Conservation (phyloP, 2,329 filamentous ascomycete species). For the Rhexocercosporidium sp. region DNA sequence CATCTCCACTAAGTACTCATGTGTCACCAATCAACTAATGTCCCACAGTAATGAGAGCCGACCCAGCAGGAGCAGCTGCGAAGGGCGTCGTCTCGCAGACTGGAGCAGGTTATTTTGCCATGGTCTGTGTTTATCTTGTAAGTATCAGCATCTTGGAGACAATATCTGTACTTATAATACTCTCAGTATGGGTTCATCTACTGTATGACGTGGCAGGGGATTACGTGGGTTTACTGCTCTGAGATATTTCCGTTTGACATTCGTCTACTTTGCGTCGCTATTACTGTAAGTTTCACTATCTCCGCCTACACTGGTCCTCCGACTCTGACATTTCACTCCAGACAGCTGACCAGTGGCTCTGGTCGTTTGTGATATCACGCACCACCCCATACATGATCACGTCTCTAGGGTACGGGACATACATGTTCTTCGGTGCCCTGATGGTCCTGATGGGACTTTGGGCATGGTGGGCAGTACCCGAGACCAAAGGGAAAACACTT, state of each 20-base stretch:
- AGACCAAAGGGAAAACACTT: slow-evolving; percentile 51
- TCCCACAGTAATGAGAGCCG: slow-evolving; percentile 3
- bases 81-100: slow-evolving; percentile 41
- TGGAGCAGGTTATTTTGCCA: slow-evolving; percentile 21
- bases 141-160: not conserved
- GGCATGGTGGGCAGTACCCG: slow-evolving; percentile 50
- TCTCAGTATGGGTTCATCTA: slow-evolving; percentile 46
- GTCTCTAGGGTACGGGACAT: slow-evolving; percentile 47
- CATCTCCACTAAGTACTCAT: not conserved
- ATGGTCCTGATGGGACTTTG: slow-evolving; percentile 47
- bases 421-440: slow-evolving; percentile 51
- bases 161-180: not conserved
- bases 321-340: slow-evolving; percentile 16
- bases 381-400: slow-evolving; percentile 46
- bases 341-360: slow-evolving; percentile 35
- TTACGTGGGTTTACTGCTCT: slow-evolving; percentile 47
- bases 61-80: slow-evolving; percentile 43
- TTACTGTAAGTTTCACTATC: slow-evolving; percentile 22
- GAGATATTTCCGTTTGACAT: slow-evolving; percentile 50
- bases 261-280: slow-evolving; percentile 28
- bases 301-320: slow-evolving; percentile 25
- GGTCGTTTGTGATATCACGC: slow-evolving; percentile 37
- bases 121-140: slow-evolving; percentile 25
- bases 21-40: not conserved
- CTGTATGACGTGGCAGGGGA: slow-evolving; percentile 51